Percentiles rank a stretch among this genome's conserved stretches.
These are phyloP conservation scores for Penicillium silybi DNA, from an alignment of 495 filamentous ascomycete species.

Conservation along the genomic window DNA sequence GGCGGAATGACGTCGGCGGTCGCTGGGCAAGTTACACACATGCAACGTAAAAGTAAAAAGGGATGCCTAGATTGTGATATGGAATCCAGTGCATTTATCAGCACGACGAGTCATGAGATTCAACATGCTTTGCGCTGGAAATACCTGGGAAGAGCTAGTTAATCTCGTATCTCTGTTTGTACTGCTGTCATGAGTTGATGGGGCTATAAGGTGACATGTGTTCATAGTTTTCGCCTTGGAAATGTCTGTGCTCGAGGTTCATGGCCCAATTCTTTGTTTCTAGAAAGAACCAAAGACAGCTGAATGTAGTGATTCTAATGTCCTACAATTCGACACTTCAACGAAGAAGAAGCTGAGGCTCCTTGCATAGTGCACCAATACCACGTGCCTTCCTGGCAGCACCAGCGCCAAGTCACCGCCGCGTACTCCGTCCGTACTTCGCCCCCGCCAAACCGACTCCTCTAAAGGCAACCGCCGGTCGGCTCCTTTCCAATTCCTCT, in stretches of 20 bases:
- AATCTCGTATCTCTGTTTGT: not conserved
- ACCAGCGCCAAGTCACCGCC: constrained; percentile 12
- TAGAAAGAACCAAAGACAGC: not conserved
- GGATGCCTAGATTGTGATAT: not conserved
- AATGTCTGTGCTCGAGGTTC: not conserved
- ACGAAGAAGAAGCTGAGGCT: not conserved
- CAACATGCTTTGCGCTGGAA: not conserved
- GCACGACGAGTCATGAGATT: too few species aligned
- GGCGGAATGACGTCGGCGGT: constrained; percentile 24
- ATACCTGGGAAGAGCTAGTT: not conserved
- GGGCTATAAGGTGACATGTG: not conserved
- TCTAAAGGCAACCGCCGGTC: constrained; percentile 30
- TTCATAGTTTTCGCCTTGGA: not conserved
- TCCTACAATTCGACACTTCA: not conserved
- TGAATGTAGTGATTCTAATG: not conserved
- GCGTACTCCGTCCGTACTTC: constrained; percentile 20
- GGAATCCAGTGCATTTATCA: not conserved
- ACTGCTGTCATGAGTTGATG: not conserved
- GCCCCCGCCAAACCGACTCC: constrained; percentile 10
- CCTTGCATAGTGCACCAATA: constrained; percentile 18
- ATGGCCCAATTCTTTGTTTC: not conserved
- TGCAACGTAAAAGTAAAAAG: not conserved
- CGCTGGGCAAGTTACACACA: not conserved
- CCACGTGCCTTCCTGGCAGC: constrained; percentile 20
- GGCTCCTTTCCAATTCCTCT: constrained; percentile 15